A percentile compares a stretch with the other conserved stretches of the same genome.
These are phyloP conservation scores for Claviceps sp. DNA, from an alignment of 2,329 filamentous ascomycete genomes.

Conservation along the genomic window DNA sequence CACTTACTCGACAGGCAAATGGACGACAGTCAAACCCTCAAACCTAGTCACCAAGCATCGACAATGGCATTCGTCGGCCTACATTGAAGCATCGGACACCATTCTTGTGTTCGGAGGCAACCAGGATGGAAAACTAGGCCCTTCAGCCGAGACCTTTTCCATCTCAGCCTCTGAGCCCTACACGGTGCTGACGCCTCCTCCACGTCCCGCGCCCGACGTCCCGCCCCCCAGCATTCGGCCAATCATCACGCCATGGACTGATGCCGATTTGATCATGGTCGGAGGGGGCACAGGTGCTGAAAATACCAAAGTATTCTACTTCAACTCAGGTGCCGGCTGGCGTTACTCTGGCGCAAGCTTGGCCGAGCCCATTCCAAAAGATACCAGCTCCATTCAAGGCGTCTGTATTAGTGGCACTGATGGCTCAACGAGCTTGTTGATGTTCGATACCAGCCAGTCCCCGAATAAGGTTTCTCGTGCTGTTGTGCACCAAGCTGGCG, in stretches of 20 bases:
- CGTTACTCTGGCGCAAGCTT: constrained; percentile 51
- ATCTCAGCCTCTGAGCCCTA: constrained; percentile 56
- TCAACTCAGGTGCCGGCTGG: constrained; percentile 52
- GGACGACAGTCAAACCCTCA: constrained; percentile 32
- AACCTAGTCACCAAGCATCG: constrained; percentile 51
- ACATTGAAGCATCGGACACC: constrained; percentile 53
- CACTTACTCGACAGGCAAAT: constrained; percentile 39
- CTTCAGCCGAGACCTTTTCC: constrained; percentile 63
- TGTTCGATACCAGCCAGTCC: constrained; percentile 59
- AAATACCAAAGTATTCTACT: constrained; percentile 56
- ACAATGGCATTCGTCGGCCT: constrained; percentile 61
- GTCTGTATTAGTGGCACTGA: constrained; percentile 59
- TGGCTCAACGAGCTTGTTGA: constrained; percentile 63
- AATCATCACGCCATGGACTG: constrained; percentile 61
- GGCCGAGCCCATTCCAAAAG: constrained; percentile 43
- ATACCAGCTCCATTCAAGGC: constrained; percentile 42
- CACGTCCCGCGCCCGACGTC: constrained; percentile 43
- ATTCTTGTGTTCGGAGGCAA: constrained; percentile 74
- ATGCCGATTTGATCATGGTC: constrained; percentile 56
- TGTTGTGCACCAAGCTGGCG: constrained; percentile 49
- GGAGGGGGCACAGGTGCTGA: constrained; percentile 45
- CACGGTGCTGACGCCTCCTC: constrained; percentile 42
- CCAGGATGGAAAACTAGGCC: constrained; percentile 40
- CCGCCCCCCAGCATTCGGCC: constrained; percentile 36
- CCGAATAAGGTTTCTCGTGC: constrained; percentile 65